These are phyloP conservation scores for Malbranchea cinnamomea DNA, from an alignment of 2,329 filamentous ascomycete species.

Conservation along the genomic window DNA sequence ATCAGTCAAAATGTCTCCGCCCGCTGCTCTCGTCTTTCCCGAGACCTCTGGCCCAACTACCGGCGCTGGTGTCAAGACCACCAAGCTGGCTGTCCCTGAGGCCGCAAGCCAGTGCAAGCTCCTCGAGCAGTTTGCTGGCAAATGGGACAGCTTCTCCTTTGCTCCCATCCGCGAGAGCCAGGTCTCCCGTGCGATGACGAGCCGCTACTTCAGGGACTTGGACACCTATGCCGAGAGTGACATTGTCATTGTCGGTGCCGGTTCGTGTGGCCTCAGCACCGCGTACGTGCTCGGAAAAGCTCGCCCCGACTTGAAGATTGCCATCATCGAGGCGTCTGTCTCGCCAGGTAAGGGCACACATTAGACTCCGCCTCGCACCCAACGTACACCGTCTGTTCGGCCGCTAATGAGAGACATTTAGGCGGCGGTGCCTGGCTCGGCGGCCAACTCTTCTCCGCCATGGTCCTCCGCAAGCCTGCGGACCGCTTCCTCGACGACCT, in stretches of 20 bases:
- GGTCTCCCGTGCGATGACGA: constrained; percentile 84
- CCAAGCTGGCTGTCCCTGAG: constrained; percentile 24
- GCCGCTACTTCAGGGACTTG: constrained; percentile 81
- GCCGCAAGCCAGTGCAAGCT: constrained; percentile 36
- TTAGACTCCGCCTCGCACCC: background rate
- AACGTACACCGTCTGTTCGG: too few relatives aligned
- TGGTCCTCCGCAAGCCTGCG: constrained; percentile 89
- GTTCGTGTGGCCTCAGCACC: constrained; percentile 71
- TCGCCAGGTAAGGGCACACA: constrained; percentile 42
- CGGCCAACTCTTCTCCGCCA: constrained; percentile 85
- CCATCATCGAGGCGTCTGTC: constrained; percentile 77
- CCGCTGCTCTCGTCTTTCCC: constrained; percentile 51
- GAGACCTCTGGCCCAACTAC: constrained; percentile 28
- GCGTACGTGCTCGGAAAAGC: constrained; percentile 73
- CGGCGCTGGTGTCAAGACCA: constrained; percentile 21
- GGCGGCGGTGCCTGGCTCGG: constrained; percentile 86
- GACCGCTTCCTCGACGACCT: constrained; percentile 70
- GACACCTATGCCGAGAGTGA: constrained; percentile 84
- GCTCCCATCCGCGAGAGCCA: constrained; percentile 79
- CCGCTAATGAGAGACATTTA: constrained; percentile 11
- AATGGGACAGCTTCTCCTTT: constrained; percentile 74
- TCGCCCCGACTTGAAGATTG: constrained; percentile 81
- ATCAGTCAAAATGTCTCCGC: constrained; percentile 56
- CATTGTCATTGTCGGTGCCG: constrained; percentile 84
- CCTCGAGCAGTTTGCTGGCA: constrained; percentile 51